These are phyloP conservation scores for Phytopythium litorale DNA, from an alignment of 352 stramenopile genomes.

Conservation along the genomic window DNA sequence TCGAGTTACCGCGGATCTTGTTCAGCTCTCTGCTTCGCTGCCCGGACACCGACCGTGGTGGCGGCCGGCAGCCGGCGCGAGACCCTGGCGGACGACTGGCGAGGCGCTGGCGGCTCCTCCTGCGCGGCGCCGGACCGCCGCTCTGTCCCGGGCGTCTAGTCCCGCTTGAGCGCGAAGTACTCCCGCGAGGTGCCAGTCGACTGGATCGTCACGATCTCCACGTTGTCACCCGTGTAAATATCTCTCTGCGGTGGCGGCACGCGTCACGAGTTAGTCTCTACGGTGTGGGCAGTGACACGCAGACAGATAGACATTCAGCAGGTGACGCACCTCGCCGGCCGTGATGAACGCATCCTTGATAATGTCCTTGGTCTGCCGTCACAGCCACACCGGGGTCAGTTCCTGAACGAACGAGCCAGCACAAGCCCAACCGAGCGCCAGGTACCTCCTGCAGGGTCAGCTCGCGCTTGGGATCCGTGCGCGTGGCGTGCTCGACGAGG, in stretches of 20 bases:
- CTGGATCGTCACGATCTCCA: constrained; percentile 98
- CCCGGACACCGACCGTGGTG: no score
- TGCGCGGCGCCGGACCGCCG: not conserved
- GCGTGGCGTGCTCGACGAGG: constrained; percentile 90
- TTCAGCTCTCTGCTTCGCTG: not conserved
- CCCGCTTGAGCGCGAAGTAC: constrained; percentile 94
- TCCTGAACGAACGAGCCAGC: not conserved
- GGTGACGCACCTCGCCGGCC: constrained; percentile 84
- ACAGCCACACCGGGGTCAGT: not conserved
- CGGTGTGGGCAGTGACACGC: not conserved
- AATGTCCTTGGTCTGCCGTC: constrained; percentile 90
- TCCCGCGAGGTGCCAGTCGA: constrained; percentile 89
- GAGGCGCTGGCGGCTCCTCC: not conserved
- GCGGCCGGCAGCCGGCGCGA: no score
- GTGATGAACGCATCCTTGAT: constrained; percentile 99
- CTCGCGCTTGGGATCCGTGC: constrained; percentile 90
- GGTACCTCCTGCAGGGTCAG: constrained; percentile 86
- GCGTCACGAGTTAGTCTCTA: not conserved
- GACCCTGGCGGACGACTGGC: not conserved
- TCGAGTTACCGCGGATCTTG: not conserved
- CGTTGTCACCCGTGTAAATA: constrained; percentile 98
- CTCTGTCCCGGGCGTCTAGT: constrained; percentile 58
- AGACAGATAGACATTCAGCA: constrained; percentile 1
- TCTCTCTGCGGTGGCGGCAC: constrained; percentile 70
- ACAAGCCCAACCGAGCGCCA: not conserved